These are phyloP conservation scores for Naganishia vaughanmartiniae DNA, from an alignment of 768 basidiomycete species.

Conservation along the genomic window DNA sequence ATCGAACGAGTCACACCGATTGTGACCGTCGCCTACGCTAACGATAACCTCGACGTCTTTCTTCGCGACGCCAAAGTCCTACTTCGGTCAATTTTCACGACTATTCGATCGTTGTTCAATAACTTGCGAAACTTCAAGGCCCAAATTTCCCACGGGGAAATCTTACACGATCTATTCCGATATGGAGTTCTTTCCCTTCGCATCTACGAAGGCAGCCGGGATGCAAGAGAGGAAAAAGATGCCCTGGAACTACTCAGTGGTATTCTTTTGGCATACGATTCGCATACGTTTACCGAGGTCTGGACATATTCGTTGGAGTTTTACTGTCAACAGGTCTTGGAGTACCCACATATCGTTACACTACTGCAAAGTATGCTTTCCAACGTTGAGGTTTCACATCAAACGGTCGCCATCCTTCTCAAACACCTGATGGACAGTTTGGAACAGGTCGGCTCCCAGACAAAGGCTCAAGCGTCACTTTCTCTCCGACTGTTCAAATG, in stretches of 20 bases:
- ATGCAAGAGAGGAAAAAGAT: conserved; percentile 65
- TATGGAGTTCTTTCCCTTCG: conserved; percentile 79
- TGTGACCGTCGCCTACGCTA: conserved; percentile 69
- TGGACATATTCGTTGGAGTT: conserved; percentile 91
- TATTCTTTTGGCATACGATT: conserved; percentile 75
- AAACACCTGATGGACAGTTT: conserved; percentile 79
- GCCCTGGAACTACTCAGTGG: conserved; percentile 76
- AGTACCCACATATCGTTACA: conserved; percentile 73
- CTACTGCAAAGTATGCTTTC: conserved; percentile 79
- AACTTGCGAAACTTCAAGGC: conserved; percentile 77
- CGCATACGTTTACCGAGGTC: conserved; percentile 91
- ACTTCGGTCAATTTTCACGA: conserved; percentile 82
- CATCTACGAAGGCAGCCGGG: conserved; percentile 61
- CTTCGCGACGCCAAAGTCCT: conserved; percentile 78
- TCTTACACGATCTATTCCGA: conserved; percentile 83
- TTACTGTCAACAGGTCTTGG: conserved; percentile 75
- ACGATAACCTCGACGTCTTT: conserved; percentile 75
- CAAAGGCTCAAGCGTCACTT: conserved; percentile 74
- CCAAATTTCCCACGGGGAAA: conserved; percentile 74
- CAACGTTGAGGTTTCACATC: conserved; percentile 73
- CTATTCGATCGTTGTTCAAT: conserved; percentile 73
- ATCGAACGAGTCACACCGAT: conserved; percentile 86
- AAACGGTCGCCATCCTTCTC: conserved; percentile 80
- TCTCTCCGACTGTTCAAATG: conserved; percentile 92
- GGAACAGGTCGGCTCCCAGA: conserved; percentile 70